Percentiles rank a stretch among this genome's conserved stretches.
These are phyloP conservation scores for Litsea cubeba DNA, from an alignment of 164 flowering plant genomes.

Conservation along the genomic window DNA sequence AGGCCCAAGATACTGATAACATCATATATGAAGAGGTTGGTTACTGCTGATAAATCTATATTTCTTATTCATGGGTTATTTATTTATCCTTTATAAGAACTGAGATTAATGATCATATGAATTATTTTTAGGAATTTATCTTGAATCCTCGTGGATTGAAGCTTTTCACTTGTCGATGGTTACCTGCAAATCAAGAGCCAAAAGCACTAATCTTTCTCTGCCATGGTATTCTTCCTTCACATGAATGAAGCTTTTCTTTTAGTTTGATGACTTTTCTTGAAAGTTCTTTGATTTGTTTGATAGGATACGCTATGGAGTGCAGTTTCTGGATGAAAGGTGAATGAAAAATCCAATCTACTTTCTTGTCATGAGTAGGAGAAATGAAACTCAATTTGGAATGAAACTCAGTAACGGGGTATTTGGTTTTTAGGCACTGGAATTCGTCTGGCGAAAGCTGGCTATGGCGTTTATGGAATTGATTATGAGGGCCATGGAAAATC, in stretches of 20 bases:
- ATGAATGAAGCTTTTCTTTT: background rate
- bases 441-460: slow-evolving; percentile 69
- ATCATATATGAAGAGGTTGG: slow-evolving; percentile 13
- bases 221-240: slow-evolving; percentile 30
- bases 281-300: background rate
- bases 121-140: slow-evolving; percentile 3
- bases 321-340: slow-evolving; percentile 10
- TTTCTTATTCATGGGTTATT: background rate
- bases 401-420: background rate
- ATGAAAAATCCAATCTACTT: slow-evolving; percentile 43
- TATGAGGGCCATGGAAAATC: slow-evolving; percentile 94
- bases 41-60: background rate
- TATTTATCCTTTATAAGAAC: background rate
- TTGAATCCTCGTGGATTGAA: slow-evolving; percentile 12
- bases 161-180: slow-evolving; percentile 65
- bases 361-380: background rate
- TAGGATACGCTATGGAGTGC: slow-evolving; percentile 9
- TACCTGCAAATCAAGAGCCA: slow-evolving; percentile 45
- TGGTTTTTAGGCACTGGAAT: slow-evolving; percentile 47
- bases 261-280: slow-evolving; percentile 18
- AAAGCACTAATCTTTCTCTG: slow-evolving; percentile 65
- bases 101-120: background rate
- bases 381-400: background rate
- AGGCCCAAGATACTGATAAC: slow-evolving; percentile 8
- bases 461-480: slow-evolving; percentile 73